Evolutionary conservation across 352 stramenopile genomes (phyloP).

Genomic region (Phytophthora pluvialis): DNA sequence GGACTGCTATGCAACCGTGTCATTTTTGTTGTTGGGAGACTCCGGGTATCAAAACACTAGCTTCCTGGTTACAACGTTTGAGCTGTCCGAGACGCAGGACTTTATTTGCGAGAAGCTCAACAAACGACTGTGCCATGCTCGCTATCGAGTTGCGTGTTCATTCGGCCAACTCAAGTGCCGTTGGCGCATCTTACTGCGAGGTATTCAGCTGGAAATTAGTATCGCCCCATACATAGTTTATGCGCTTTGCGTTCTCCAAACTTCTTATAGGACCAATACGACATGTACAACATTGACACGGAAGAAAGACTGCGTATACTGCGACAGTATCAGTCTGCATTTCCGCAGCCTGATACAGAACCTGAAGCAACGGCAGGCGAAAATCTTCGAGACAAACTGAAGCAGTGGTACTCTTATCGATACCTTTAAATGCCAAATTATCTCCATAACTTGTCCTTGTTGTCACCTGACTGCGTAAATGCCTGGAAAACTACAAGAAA

Average conservation of each 20-base stretch:
- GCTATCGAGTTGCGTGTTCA: conserved; percentile 1
- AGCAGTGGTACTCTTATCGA: not conserved
- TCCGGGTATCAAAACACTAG: too few relatives aligned
- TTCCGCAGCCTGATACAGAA: too few relatives aligned
- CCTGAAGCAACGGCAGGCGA: not conserved
- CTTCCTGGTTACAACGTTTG: not conserved
- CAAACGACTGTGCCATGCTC: not conserved
- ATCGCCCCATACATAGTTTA: not conserved
- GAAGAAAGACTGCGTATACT: not conserved
- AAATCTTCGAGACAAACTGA: not conserved
- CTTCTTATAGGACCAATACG: not conserved
- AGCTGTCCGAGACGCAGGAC: not conserved
- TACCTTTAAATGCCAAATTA: not conserved
- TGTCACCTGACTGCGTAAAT: too few relatives aligned
- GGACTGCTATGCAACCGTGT: not conserved
- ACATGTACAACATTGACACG: not conserved
- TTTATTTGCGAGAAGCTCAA: not conserved
- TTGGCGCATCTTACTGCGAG: not conserved
- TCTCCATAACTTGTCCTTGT: too few relatives aligned
- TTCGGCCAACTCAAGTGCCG: conserved; percentile 10
- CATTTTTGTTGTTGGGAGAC: too few relatives aligned
- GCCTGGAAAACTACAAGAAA: not conserved
- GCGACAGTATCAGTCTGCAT: not conserved
- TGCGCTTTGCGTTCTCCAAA: conserved; percentile 8
- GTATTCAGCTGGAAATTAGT: not conserved